phyloP scores from a whole-genome alignment of 768 basidiomycete species.

The Pisolithus tinctorius region DNA sequence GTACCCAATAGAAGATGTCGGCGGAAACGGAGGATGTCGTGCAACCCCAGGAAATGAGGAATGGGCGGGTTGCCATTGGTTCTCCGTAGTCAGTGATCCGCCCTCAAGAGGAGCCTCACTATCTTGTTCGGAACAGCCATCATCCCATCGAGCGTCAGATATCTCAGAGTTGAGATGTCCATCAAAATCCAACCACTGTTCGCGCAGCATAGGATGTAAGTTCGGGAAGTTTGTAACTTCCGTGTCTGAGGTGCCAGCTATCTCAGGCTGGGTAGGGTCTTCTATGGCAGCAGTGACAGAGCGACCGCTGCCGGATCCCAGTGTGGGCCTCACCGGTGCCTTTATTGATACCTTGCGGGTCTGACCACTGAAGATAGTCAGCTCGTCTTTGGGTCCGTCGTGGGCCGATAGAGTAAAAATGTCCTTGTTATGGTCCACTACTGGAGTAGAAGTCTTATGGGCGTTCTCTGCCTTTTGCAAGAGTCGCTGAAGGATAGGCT shows the following conservation, averaged over 20 bases:
- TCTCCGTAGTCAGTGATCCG: not conserved
- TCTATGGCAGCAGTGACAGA: slow-evolving; percentile 12
- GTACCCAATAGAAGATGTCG: not conserved
- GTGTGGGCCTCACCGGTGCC: slow-evolving; percentile 15
- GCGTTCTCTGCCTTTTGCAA: slow-evolving; percentile 53
- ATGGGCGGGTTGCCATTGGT: not conserved
- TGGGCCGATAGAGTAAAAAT: slow-evolving; percentile 49
- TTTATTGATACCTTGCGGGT: slow-evolving; percentile 58
- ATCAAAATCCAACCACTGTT: slow-evolving; percentile 51
- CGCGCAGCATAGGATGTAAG: slow-evolving; percentile 50
- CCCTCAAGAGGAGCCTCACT: slow-evolving; percentile 1
- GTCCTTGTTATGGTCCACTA: slow-evolving; percentile 39
- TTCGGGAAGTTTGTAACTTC: slow-evolving; percentile 29
- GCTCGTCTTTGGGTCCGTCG: slow-evolving; percentile 53
- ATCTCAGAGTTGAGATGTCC: slow-evolving; percentile 47
- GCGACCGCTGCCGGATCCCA: not conserved
- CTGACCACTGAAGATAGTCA: slow-evolving; percentile 72
- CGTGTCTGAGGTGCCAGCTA: slow-evolving; percentile 23
- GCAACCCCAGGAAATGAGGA: not conserved
- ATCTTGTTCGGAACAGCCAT: slow-evolving; percentile 19
- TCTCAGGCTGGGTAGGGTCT: slow-evolving; percentile 29
- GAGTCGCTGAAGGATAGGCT: slow-evolving; percentile 64
- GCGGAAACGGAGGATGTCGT: not conserved
- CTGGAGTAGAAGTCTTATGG: slow-evolving; percentile 41
- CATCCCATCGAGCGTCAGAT: slow-evolving; percentile 27